Percentiles rank a stretch among this genome's conserved stretches.
Evolutionary conservation across 176 grass and related monocot genomes (phyloP).

Genomic region (Chloris gayana): DNA sequence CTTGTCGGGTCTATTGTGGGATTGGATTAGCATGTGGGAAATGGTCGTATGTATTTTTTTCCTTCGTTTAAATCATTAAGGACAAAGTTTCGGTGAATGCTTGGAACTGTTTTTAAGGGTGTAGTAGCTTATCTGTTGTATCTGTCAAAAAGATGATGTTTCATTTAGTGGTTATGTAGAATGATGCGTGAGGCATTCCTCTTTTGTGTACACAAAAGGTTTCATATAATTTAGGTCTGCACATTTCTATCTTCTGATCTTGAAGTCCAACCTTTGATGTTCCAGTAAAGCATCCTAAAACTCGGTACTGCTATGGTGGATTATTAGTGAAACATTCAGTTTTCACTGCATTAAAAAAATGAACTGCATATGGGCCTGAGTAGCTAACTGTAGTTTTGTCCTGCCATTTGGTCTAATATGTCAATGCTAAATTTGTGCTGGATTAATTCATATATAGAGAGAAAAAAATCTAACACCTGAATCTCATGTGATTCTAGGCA

Average conservation of each 20-base stretch:
- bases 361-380: background rate
- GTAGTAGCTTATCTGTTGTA: background rate
- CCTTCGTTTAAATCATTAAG: background rate
- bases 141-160: background rate
- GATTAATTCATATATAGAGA: too few species aligned
- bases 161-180: background rate
- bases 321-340: background rate
- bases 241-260: constrained; percentile 7
- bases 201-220: background rate
- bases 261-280: background rate
- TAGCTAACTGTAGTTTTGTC: constrained; percentile 21
- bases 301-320: background rate
- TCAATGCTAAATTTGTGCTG: too few species aligned
- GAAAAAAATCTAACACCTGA: too few species aligned
- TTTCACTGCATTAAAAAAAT: background rate
- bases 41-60: constrained; percentile 31
- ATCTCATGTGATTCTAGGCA: too few species aligned
- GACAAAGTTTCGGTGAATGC: background rate
- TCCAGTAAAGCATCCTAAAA: background rate
- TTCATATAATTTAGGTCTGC: background rate
- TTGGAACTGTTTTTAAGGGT: background rate
- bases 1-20: constrained; percentile 13
- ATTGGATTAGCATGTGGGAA: background rate
- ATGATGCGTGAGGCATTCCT: background rate
- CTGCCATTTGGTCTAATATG: too few species aligned